Evolutionary conservation across 495 filamentous ascomycete species (phyloP).

Genomic region (Oidiodendron maius): DNA sequence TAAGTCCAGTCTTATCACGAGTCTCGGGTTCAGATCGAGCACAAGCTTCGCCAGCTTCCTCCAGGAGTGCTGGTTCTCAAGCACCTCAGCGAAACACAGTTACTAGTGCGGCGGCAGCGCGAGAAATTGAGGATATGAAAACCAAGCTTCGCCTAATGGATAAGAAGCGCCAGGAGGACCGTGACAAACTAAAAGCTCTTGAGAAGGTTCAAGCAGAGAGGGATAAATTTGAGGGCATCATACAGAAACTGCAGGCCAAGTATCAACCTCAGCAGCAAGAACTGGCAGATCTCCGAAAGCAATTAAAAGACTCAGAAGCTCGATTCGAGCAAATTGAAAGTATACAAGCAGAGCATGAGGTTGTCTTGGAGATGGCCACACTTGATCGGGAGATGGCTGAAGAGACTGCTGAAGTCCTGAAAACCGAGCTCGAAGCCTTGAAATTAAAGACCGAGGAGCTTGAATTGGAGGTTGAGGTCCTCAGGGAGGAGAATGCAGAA

Average conservation of each 20-base stretch:
- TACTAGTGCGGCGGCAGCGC: constrained; percentile 36
- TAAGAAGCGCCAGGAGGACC: constrained; percentile 75
- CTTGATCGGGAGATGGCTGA: constrained; percentile 96
- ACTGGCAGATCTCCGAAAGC: constrained; percentile 64
- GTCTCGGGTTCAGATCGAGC: constrained; percentile 40
- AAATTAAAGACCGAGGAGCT: constrained; percentile 74
- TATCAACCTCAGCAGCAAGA: constrained; percentile 84
- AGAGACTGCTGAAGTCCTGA: constrained; percentile 76
- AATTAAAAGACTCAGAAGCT: constrained; percentile 68
- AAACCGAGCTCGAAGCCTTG: constrained; percentile 73
- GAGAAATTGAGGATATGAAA: constrained; percentile 75
- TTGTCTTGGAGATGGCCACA: constrained; percentile 77
- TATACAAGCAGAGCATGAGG: constrained; percentile 76
- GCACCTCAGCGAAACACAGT: constrained; percentile 23
- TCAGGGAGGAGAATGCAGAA: constrained; percentile 83
- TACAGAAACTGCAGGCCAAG: constrained; percentile 87
- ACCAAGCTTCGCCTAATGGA: constrained; percentile 73
- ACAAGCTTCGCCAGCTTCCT: constrained; percentile 28
- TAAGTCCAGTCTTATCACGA: constrained; percentile 37
- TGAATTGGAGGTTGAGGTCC: constrained; percentile 78
- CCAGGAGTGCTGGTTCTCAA: constrained; percentile 21
- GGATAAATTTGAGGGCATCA: constrained; percentile 82
- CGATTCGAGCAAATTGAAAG: constrained; percentile 61
- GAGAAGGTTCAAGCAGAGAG: constrained; percentile 74
- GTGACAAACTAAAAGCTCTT: constrained; percentile 76